Base-by-base conservation (phyloP, 2,329 filamentous ascomycete species). In the Trichoderma asperellum region DNA sequence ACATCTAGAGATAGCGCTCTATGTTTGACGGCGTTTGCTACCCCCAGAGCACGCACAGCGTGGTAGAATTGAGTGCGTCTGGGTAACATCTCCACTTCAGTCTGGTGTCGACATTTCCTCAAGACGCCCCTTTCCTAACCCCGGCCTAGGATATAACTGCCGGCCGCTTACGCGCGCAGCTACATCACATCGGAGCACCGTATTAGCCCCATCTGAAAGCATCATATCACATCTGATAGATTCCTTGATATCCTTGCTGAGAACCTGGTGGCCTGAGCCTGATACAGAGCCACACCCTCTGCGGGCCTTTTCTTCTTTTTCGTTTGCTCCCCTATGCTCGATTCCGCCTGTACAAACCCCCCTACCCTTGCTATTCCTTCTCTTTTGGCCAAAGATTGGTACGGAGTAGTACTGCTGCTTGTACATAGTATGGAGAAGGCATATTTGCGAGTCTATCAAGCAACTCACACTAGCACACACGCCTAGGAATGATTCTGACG, bases 161-260 rank as follows among this genome's bases (percentile, higher is more conserved):
- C 68, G 68, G 57, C 58, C 62, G 40, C 68, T 65, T 65, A 69
- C 61, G 53, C 61, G 68, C 68, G 68, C 53, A 65, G 68, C 68
- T 61, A 65, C 61, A 65, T 69, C 59, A 60, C 61, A 65, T 65
- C 61, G 68, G 49, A n/a, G 68, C 68, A 65, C 55, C 68, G 68
- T 43, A 35, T 69, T 65, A 60, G 68, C 65, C 43, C 60, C 68
- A 69, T 69, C 68, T 65, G 47, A 57, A 49, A 55, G 43, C 37
- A 59, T 59, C 53, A 69, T 69, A n/a, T 69, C 68, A 65, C 61
- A 65, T 69, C 43, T 69, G 60, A 69, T 34, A 63, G 68, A 69
- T 69, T 64, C 43, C 3, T 57, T 8, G 43, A 69, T 65, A 61
- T 58, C 60, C 56, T 61, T 34, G 68, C 55, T n/a, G 21, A 43